These are phyloP conservation scores for Candida dajiaensis DNA, from an alignment of 805 yeast genomes.

Conservation along the genomic window DNA sequence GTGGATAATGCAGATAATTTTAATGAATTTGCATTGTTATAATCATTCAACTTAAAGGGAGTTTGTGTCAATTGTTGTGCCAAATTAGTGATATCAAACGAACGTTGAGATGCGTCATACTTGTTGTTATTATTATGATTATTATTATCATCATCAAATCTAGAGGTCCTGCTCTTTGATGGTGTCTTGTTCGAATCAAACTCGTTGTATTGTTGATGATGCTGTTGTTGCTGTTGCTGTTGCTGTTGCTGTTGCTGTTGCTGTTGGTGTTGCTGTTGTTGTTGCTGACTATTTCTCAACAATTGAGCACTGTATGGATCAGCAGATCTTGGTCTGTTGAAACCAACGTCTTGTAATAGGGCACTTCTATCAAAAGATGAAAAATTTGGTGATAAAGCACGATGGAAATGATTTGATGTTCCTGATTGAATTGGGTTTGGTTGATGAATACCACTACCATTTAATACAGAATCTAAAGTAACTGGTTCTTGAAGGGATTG, in stretches of 20 bases:
- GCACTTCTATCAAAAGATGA: conserved; percentile 13
- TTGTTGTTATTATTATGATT: conserved; percentile 8
- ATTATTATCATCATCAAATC: conserved; percentile 11
- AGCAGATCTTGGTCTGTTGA: conserved; percentile 36
- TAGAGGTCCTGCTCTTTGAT: conserved; percentile 19
- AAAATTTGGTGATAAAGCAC: conserved; percentile 26
- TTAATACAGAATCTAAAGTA: conserved; percentile 34
- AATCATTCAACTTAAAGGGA: conserved; percentile 15
- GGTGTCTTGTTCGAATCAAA: conserved; percentile 7
- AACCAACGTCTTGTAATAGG: conserved; percentile 21
- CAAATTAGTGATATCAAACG: conserved; percentile 23
- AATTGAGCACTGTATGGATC: conserved; percentile 28
- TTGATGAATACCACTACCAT: conserved; percentile 29
- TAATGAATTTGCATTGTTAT: conserved; percentile 33
- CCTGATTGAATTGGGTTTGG: conserved; percentile 34
- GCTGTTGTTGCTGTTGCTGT: conserved; percentile 2
- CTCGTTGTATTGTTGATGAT: conserved; percentile 4
- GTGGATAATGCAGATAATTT: conserved; percentile 65
- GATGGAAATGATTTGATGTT: conserved; percentile 18
- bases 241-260: conserved; percentile 2
- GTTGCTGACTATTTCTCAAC: conserved; percentile 4
- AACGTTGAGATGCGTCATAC: conserved; percentile 8
- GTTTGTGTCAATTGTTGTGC: conserved; percentile 23
- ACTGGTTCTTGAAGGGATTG: conserved; percentile 28
- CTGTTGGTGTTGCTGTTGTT: conserved; percentile 4